Percentiles rank a stretch among this genome's conserved stretches.
Evolutionary conservation across 306 rosid genomes (phyloP).

Genomic region (Dryas drummondii): DNA sequence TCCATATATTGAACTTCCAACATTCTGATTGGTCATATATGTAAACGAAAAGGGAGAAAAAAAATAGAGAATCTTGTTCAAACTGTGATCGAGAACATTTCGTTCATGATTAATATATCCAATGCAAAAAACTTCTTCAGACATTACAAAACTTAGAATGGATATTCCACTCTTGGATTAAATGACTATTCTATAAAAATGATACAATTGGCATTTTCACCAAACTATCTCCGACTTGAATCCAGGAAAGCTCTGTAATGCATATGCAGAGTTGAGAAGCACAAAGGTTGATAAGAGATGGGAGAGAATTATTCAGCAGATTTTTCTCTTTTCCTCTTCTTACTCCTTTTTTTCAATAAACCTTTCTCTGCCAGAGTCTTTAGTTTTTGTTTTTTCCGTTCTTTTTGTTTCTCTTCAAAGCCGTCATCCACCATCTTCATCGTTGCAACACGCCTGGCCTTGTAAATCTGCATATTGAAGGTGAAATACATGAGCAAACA

Average conservation of each 20-base stretch:
- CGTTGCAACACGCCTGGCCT: conserved; percentile 65
- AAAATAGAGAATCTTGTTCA: not conserved
- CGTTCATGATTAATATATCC: too few relatives aligned
- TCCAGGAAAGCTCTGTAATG: not conserved
- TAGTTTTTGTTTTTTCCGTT: conserved; percentile 63
- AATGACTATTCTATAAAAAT: conserved; percentile 5
- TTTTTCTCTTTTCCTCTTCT: conserved; percentile 47
- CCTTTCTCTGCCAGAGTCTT: conserved; percentile 68
- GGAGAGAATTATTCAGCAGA: conserved; percentile 15
- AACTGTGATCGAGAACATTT: not conserved
- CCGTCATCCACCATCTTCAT: conserved; percentile 90
- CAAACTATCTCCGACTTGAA: not conserved
- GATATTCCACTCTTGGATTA: not conserved
- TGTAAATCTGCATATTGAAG: conserved; percentile 54
- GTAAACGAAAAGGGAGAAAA: not conserved
- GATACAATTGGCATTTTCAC: not conserved
- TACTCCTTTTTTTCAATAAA: conserved; percentile 49
- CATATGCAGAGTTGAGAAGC: not conserved
- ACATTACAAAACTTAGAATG: not conserved
- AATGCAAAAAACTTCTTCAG: too few relatives aligned
- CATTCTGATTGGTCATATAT: not conserved
- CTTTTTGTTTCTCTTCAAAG: conserved; percentile 70
- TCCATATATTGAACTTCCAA: not conserved
- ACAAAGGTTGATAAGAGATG: not conserved
- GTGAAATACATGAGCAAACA: not conserved